Evolutionary conservation across 2,329 filamentous ascomycete species (phyloP).

Genomic region (Zarea fungicola): DNA sequence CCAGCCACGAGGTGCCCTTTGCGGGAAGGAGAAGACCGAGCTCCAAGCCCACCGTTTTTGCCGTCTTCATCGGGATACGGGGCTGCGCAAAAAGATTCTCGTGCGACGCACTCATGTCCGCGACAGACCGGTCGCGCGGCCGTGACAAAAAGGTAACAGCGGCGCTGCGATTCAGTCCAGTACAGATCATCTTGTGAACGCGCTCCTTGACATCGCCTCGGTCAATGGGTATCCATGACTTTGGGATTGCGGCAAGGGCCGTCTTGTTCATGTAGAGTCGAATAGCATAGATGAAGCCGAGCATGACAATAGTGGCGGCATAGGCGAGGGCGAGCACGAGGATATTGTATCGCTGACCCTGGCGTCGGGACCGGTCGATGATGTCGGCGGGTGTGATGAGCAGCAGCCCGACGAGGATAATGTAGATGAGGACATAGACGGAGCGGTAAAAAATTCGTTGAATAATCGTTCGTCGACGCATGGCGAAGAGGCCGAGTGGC

Average conservation of each 20-base stretch:
- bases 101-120: constrained; percentile 3
- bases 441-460: constrained; percentile 71
- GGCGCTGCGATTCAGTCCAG: constrained; percentile 70
- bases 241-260: constrained; percentile 76
- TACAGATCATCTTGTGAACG: constrained; percentile 70
- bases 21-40: constrained; percentile 44
- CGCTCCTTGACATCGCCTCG: constrained; percentile 73
- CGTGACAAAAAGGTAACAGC: constrained; percentile 72
- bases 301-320: constrained; percentile 63
- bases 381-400: constrained; percentile 76
- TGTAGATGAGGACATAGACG: constrained; percentile 69
- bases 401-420: constrained; percentile 68
- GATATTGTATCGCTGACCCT: constrained; percentile 68
- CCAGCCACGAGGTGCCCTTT: constrained; percentile 63
- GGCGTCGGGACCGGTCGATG: constrained; percentile 69
- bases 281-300: constrained; percentile 71
- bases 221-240: constrained; percentile 78
- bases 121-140: constrained; percentile 42
- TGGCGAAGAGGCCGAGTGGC: constrained; percentile 23
- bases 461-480: constrained; percentile 22
- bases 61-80: constrained; percentile 20
- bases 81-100: constrained; percentile 23
- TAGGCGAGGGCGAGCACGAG: constrained; percentile 76
- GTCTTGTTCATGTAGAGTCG: constrained; percentile 84
- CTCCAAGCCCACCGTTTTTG: constrained; percentile 31